Conservation (phyloP, 1,284 basidiomycete genomes). For the Fistulinella staudtii region DNA sequence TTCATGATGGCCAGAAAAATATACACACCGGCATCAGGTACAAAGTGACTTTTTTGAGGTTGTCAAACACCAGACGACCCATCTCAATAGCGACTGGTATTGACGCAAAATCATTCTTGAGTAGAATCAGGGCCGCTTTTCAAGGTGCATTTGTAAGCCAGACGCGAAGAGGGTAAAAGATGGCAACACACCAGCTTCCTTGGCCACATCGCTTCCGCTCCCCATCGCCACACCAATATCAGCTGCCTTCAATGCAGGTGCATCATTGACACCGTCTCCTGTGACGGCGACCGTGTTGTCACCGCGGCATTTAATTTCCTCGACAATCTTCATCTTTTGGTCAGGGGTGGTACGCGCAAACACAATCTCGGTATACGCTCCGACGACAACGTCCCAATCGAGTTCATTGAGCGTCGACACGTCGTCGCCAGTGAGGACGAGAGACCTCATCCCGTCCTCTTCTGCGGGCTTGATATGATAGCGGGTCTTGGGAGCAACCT, state of each 20-base stretch:
- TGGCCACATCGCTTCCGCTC: slow-evolving; percentile 81
- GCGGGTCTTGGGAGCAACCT: slow-evolving; percentile 31
- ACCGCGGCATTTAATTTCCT: slow-evolving; percentile 45
- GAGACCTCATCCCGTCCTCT: slow-evolving; percentile 28
- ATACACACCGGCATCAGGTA: slow-evolving; percentile 38
- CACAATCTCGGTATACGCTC: slow-evolving; percentile 52
- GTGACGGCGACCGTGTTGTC: slow-evolving; percentile 51
- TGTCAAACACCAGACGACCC: slow-evolving; percentile 59
- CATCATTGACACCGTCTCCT: slow-evolving; percentile 59
- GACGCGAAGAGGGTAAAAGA: not conserved
- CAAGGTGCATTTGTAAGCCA: not conserved
- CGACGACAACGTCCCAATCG: slow-evolving; percentile 48
- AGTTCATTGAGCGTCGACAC: slow-evolving; percentile 40
- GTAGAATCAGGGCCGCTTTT: slow-evolving; percentile 27
- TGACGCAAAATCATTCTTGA: slow-evolving; percentile 37
- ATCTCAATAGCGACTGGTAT: slow-evolving; percentile 39
- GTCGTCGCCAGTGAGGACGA: slow-evolving; percentile 46
- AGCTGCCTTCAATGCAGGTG: slow-evolving; percentile 67
- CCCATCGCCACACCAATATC: slow-evolving; percentile 89
- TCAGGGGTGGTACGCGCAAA: slow-evolving; percentile 63
- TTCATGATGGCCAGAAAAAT: not conserved
- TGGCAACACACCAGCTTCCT: slow-evolving; percentile 42
- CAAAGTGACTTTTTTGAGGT: slow-evolving; percentile 46
- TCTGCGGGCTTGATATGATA: slow-evolving; percentile 29
- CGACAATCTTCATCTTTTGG: slow-evolving; percentile 57